Evolutionary conservation across 495 filamentous ascomycete species (phyloP), one percentile per base, ranked within the genome.

Genomic region (Stereocaulon alpinum): DNA sequence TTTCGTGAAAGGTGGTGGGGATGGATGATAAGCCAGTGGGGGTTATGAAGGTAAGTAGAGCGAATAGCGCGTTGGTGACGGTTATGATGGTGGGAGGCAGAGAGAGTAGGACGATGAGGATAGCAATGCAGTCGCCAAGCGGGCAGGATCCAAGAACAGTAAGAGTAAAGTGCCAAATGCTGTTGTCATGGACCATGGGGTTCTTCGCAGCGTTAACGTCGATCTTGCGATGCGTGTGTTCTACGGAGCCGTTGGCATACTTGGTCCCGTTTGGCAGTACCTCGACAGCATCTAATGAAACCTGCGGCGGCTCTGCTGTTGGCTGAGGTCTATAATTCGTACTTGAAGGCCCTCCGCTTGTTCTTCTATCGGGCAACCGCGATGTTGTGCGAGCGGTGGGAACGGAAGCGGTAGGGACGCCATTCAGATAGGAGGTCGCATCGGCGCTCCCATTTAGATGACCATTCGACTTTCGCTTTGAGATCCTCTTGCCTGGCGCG

Each of bases 91-190:
- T 88, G 27, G 92, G 88, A 29, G 94, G 91, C n/a, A 96, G 82
- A 70, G 96, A 93, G 67, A 99, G 84, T 58, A 99, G 82, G 69
- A 99, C 86, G 71, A 99, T 96, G 69, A 99, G 80, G 69, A 99
- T 95, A 67, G 93, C 91, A 72, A 99, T 88, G 58, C 93, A 96
- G 76, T 99, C 93, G 71, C 88, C 85, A 63, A 96, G 83, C 27
- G 93, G 93, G 67, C 90, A 95, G 29, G 89, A 91, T 62, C 81
- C 80, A 62, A 98, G 82, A 60, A 98, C 93, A 44, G 92, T 96
- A 61, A 87, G 80, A 51, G 84, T 83, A 56, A 91, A 72, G 63
- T 85, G 82, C 58, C 93, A 71, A 48, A 86, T 82, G 59, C 86
- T 84, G 54, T 73, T 69, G 52, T 79, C 82, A 61, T 83, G 79